Evolutionary conservation across 2,329 filamentous ascomycete species (phyloP), one percentile per base, ranked within the genome.

Genomic region (Verticillium nonalfalfae): DNA sequence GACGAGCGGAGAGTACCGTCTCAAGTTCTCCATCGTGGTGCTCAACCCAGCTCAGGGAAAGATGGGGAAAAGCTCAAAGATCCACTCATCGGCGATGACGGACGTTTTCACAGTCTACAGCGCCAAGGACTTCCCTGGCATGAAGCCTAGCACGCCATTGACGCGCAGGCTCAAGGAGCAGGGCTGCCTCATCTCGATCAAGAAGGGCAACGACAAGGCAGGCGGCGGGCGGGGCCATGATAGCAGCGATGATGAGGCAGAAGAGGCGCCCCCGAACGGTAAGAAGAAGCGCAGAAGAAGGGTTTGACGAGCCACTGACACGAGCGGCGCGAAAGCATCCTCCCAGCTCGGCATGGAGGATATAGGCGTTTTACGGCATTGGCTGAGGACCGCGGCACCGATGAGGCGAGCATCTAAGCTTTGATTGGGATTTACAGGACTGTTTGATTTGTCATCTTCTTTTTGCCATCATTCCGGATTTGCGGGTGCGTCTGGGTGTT

Each of bases 41-140:
- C 82, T 94, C 52, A 86, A 93, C 66, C 86, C 87, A 1, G 75
- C 75, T 39, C 77, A 78, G 57, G 82, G 86, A 73, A 76, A 77
- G 14, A 81, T 81, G 2, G 86, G 85, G 34, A 74, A 73, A 56
- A 78, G 75, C 59, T 82, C 79, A 14, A 82, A 81, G 26, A 79
- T 85, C 15, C 73, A 78, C n/a, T 79, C 78, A 9, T 77, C 78
- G 21, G 77, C 76, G 15, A 81, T 87, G 75, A 91, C 86, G 69
- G 85, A 90, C 15, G 77, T 87, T n/a, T 93, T 95, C 70, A 86
- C 84, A 13, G 90, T 93, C 7, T 93, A 89, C 73, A 93, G 89
- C 54, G 91, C 91, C 54, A 95, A 94, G 71, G 90, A 94, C 70
- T 95, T 95, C 63, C 90, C 90, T 0, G 91, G 91, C 6, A 95